Evolutionary conservation across 2,329 filamentous ascomycete genomes (phyloP).

Genomic region (Pseudogymnoascus sp.): DNA sequence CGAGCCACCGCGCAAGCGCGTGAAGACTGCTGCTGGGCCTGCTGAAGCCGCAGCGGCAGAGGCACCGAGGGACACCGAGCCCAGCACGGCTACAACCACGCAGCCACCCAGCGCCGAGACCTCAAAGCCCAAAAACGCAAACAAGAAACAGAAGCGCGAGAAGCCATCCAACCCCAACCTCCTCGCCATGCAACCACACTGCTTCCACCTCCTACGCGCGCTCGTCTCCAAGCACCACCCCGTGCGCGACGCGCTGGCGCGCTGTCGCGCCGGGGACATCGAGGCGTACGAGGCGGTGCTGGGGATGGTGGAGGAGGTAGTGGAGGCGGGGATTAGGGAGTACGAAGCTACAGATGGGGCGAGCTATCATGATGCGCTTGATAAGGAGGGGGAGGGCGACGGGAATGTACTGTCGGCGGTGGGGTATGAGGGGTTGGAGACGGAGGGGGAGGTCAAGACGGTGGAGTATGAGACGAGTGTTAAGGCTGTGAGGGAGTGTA

Average conservation of each 20-base stretch:
- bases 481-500: constrained; percentile 64
- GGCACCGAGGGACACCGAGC: not conserved
- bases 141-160: constrained; percentile 34
- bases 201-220: constrained; percentile 84
- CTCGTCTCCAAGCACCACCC: constrained; percentile 74
- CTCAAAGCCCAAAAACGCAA: constrained; percentile 29
- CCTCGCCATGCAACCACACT: constrained; percentile 76
- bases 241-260: constrained; percentile 76
- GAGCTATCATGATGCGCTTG: constrained; percentile 38
- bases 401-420: constrained; percentile 30
- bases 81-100: constrained; percentile 26
- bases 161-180: constrained; percentile 52
- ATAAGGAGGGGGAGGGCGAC: constrained; percentile 22
- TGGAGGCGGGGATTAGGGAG: constrained; percentile 64
- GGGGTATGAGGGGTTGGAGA: constrained; percentile 22
- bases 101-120: constrained; percentile 12
- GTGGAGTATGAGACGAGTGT: constrained; percentile 49
- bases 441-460: constrained; percentile 30
- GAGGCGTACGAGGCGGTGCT: constrained; percentile 70
- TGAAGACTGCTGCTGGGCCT: constrained; percentile 27
- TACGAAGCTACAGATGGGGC: constrained; percentile 48
- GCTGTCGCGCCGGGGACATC: constrained; percentile 61
- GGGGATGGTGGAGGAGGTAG: constrained; percentile 63
- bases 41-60: constrained; percentile 33
- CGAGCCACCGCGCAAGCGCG: constrained; percentile 45